Conservation (phyloP, 169 alveolate species). For the Theileria orientalis region DNA sequence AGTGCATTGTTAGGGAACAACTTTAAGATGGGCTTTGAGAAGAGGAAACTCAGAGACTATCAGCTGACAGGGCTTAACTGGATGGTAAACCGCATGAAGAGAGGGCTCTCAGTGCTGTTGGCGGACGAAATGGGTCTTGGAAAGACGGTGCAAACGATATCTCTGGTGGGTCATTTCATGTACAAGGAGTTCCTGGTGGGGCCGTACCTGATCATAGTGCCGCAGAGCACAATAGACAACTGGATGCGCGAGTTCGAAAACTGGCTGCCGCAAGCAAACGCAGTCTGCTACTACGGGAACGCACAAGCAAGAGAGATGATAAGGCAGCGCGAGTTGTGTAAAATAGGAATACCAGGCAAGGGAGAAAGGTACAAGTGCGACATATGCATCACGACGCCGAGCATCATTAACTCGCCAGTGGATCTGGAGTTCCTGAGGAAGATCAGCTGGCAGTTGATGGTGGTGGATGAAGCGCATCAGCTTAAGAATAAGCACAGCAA, state of each 20-base stretch:
- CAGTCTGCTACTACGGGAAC: conserved; percentile 90
- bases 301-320: conserved; percentile 86
- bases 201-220: conserved; percentile 92
- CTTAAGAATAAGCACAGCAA: conserved; percentile 87
- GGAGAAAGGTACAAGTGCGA: conserved; percentile 82
- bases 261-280: conserved; percentile 92
- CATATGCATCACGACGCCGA: conserved; percentile 87
- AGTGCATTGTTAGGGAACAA: background rate
- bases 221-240: conserved; percentile 94
- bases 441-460: conserved; percentile 87
- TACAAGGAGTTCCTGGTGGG: conserved; percentile 83
- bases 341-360: conserved; percentile 72
- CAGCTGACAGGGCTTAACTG: conserved; percentile 94
- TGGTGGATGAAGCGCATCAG: conserved; percentile 93
- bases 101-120: conserved; percentile 88
- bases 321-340: conserved; percentile 78
- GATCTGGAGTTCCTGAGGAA: conserved; percentile 86
- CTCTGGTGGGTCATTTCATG: conserved; percentile 87
- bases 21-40: conserved; percentile 15
- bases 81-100: conserved; percentile 92
- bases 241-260: conserved; percentile 92
- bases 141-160: conserved; percentile 91
- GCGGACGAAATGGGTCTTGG: conserved; percentile 97
- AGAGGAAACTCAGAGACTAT: conserved; percentile 86
- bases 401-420: conserved; percentile 80